Evolutionary conservation across 495 filamentous ascomycete species (phyloP).

Genomic region (Trichoderma gamsii): DNA sequence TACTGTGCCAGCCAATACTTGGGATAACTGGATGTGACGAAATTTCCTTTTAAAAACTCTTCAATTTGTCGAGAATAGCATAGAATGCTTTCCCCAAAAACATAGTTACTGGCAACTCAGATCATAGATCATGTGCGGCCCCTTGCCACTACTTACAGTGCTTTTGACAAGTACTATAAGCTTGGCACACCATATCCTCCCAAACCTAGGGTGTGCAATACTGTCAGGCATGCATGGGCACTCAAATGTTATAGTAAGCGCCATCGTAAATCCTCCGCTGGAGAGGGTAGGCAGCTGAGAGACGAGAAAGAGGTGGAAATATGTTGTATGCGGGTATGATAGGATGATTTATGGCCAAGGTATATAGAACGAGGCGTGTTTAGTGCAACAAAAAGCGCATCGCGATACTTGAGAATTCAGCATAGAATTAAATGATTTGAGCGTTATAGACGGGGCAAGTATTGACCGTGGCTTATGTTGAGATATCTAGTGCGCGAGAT

Average conservation of each 20-base stretch:
- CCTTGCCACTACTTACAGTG: too few species aligned
- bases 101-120: background rate
- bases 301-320: background rate
- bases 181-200: too few species aligned
- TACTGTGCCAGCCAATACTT: background rate
- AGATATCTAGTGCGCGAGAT: too few species aligned
- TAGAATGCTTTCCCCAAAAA: background rate
- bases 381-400: background rate
- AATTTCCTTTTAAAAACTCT: background rate
- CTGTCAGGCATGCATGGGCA: too few species aligned
- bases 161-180: too few species aligned
- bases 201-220: too few species aligned
- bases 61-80: background rate
- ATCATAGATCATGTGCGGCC: too few species aligned
- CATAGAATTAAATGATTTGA: background rate
- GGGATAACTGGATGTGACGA: background rate
- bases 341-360: background rate
- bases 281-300: background rate
- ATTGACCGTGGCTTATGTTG: too few species aligned
- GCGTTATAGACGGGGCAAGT: too few species aligned
- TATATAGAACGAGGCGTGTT: background rate
- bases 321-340: background rate
- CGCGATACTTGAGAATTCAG: background rate
- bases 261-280: background rate
- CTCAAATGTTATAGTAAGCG: background rate